A percentile compares a stretch with the other conserved stretches of the same genome.
Conservation (phyloP, 164 flowering plant species). For the Umbilicus rupestris region DNA sequence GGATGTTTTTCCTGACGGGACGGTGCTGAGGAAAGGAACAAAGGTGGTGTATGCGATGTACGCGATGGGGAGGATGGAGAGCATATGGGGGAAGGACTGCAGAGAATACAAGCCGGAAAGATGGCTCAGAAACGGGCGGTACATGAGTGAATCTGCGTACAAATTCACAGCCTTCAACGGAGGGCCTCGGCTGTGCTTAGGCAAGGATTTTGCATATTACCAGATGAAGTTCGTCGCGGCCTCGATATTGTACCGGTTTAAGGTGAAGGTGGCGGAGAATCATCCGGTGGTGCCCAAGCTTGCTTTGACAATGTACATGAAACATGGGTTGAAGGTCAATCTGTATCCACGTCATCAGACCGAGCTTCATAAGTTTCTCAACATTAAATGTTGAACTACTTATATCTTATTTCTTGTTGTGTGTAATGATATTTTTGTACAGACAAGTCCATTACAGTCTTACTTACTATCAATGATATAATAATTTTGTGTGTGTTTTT, state of each 20-base stretch:
- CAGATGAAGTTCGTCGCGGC: slow-evolving; percentile 89
- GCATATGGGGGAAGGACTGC: slow-evolving; percentile 75
- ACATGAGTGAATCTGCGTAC: slow-evolving; percentile 82
- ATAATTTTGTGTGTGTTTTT: too few relatives aligned
- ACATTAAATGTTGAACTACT: slow-evolving; percentile 1
- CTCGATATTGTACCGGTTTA: slow-evolving; percentile 52
- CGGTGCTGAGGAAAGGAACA: slow-evolving; percentile 65
- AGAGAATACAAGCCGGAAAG: slow-evolving; percentile 78
- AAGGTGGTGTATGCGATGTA: slow-evolving; percentile 82
- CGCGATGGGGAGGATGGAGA: slow-evolving; percentile 88
- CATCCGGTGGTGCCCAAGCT: slow-evolving; percentile 71
- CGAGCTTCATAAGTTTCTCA: slow-evolving; percentile 19
- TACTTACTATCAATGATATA: too few relatives aligned
- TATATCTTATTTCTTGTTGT: background rate
- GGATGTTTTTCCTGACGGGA: slow-evolving; percentile 82
- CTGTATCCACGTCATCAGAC: slow-evolving; percentile 35
- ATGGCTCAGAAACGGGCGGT: slow-evolving; percentile 80
- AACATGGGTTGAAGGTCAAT: slow-evolving; percentile 71
- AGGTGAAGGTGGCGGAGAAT: slow-evolving; percentile 49
- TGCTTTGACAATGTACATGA: slow-evolving; percentile 90
- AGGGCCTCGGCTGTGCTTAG: slow-evolving; percentile 90
- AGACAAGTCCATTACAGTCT: too few relatives aligned
- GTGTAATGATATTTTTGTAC: background rate
- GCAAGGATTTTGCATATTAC: slow-evolving; percentile 84
- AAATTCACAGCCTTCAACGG: slow-evolving; percentile 91